Conservation (phyloP, 208 protist genomes). For the Trypanosoma conorhini region DNA sequence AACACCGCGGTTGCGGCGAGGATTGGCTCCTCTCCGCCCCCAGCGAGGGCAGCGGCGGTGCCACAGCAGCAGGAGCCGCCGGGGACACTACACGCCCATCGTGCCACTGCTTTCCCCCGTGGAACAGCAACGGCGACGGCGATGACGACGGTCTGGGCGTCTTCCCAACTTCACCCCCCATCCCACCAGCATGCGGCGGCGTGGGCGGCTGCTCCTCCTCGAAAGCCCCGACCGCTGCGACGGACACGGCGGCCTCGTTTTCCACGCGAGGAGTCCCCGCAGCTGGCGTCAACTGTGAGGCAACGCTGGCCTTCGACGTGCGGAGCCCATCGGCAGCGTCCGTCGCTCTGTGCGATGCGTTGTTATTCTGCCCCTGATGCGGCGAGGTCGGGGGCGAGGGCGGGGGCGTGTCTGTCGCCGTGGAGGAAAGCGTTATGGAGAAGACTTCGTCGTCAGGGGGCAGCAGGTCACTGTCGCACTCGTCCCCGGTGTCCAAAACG, state of each 20-base stretch:
- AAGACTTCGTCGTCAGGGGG: constrained; percentile 7
- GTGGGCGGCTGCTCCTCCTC: neutral
- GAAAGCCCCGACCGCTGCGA: neutral
- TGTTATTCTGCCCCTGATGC: neutral
- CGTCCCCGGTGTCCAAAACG: constrained; percentile 10
- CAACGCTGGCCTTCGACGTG: neutral
- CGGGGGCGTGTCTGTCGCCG: neutral
- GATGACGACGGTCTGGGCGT: neutral
- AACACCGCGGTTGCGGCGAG: constrained; percentile 9
- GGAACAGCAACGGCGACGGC: neutral
- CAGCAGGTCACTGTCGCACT: neutral
- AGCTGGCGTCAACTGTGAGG: neutral
- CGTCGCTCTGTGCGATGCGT: neutral
- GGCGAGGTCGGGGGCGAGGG: neutral
- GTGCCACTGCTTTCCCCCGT: neutral
- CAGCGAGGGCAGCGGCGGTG: neutral
- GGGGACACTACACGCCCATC: neutral
- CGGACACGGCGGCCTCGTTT: neutral
- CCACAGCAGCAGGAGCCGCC: neutral
- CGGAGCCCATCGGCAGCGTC: neutral
- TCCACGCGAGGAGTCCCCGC: neutral
- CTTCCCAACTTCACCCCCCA: too few relatives aligned
- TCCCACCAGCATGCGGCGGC: too few relatives aligned
- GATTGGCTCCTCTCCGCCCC: neutral
- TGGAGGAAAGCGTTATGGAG: neutral